Percentiles rank a stretch among this genome's conserved stretches.
Evolutionary conservation across 345 rosid genomes (phyloP).

Genomic region (Lumnitzera racemosa): DNA sequence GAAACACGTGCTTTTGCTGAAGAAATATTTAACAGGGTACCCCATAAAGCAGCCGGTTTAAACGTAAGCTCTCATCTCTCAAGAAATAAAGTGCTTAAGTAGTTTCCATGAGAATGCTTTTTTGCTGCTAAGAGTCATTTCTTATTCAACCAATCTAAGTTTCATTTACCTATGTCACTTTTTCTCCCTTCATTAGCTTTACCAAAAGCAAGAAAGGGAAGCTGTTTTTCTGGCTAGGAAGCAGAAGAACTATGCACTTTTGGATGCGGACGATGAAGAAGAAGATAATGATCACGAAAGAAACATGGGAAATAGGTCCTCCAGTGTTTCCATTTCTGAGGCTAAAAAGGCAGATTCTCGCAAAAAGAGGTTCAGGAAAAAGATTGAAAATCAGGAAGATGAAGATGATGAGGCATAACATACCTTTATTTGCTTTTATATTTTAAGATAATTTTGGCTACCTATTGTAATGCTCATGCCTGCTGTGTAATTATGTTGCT

Average conservation of each 20-base stretch:
- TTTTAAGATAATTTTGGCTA: slow-evolving; percentile 12
- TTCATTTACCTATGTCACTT: background rate
- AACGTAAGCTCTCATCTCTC: slow-evolving; percentile 2
- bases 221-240: slow-evolving; percentile 73
- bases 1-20: slow-evolving; percentile 24
- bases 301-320: slow-evolving; percentile 23
- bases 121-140: slow-evolving; percentile 2
- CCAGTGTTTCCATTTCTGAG: slow-evolving; percentile 22
- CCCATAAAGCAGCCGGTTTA: slow-evolving; percentile 12
- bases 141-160: background rate
- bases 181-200: slow-evolving; percentile 28
- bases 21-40: slow-evolving; percentile 14
- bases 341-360: slow-evolving; percentile 33
- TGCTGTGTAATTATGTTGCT: slow-evolving; percentile 12
- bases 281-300: slow-evolving; percentile 23
- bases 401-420: slow-evolving; percentile 58
- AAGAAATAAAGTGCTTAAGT: too few relatives aligned
- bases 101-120: background rate
- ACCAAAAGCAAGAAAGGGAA: slow-evolving; percentile 80
- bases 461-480: slow-evolving; percentile 9
- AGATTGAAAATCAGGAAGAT: slow-evolving; percentile 58
- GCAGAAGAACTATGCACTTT: slow-evolving; percentile 52
- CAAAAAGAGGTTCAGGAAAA: slow-evolving; percentile 82
- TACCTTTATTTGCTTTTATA: slow-evolving; percentile 12
- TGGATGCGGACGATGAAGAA: slow-evolving; percentile 69